phyloP scores from a whole-genome alignment of 768 basidiomycete genomes.

The Auricularia cornea region DNA sequence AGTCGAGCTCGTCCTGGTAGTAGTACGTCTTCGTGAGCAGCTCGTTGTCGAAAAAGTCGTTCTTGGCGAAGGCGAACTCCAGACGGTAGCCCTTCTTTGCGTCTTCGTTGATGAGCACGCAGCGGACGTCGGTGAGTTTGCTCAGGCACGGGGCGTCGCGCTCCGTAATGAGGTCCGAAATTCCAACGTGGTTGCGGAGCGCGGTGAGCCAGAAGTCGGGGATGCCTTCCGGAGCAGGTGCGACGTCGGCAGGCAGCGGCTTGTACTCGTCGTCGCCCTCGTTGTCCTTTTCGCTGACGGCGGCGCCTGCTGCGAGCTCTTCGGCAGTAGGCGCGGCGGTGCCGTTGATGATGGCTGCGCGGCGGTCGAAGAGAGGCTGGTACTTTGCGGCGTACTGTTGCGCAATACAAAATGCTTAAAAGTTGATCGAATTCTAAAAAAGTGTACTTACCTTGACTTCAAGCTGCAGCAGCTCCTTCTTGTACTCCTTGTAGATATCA shows the following conservation, averaged over 20 bases:
- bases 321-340: slow-evolving; percentile 60
- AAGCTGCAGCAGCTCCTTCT: slow-evolving; percentile 87
- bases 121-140: slow-evolving; percentile 66
- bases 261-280: slow-evolving; percentile 39
- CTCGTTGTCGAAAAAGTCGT: slow-evolving; percentile 83
- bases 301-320: slow-evolving; percentile 77
- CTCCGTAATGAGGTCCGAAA: slow-evolving; percentile 87
- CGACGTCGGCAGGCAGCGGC: slow-evolving; percentile 8
- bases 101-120: slow-evolving; percentile 65
- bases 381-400: slow-evolving; percentile 32
- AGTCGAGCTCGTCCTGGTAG: slow-evolving; percentile 84
- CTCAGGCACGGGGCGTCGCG: slow-evolving; percentile 84
- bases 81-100: slow-evolving; percentile 86
- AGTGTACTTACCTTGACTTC: slow-evolving; percentile 76
- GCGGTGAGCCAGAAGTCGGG: slow-evolving; percentile 99
- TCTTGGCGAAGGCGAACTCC: slow-evolving; percentile 67
- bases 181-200: slow-evolving; percentile 79
- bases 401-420: background rate
- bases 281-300: slow-evolving; percentile 66
- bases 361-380: slow-evolving; percentile 77
- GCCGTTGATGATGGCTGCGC: slow-evolving; percentile 77
- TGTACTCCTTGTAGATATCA: slow-evolving; percentile 88
- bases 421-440: background rate
- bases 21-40: slow-evolving; percentile 88
- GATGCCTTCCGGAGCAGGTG: slow-evolving; percentile 42